Base-by-base conservation (phyloP, 768 basidiomycete species). In the Mycena epipterygia region DNA sequence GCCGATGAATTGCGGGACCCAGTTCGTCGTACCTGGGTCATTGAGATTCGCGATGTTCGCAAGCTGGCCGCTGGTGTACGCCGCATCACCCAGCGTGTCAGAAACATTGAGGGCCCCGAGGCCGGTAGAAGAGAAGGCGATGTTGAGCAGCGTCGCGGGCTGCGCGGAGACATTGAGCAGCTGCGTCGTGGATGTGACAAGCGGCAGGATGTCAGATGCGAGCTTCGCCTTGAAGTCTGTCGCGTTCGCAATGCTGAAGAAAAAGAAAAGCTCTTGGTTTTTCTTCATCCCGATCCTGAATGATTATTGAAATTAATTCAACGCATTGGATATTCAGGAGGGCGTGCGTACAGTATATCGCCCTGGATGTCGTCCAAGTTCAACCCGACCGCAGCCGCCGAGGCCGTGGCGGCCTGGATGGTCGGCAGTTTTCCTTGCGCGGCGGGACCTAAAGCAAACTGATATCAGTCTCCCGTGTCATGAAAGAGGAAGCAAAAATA, bases 241-340 rank as follows among this genome's bases (percentile, higher is more conserved):
- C 62, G 76, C 82, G 74, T 90, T 71, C 55, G 76, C 76, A 73
- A 90, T 85, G 57, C 84, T 76, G 83, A 89, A 89, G 79, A 90
- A 88, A 63, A 84, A 78, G 75, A 85, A 88, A 21, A 78, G 76
- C 70, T 89, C 84, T 11, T 82, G 83, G 78, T 85, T 87, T 83
- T 90, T 90, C 13, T 84, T 86, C 41, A 89, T 82, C 23, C 89
- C 89, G 46, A 82, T 81, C 73, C 88, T 89, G 17, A 17, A 25
- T 2, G 23, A 27, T 12, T 27, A 41, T 41, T 14, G 21, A 19
- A 44, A 44, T 56, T 37, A 58, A 41, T 58, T 25, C 23, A 41
- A 25, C 2, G 3, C 7, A 5, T 25, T 29, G 5, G 13, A 11
- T 17, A 5, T 14, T 11, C 6, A 44, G 42, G 21, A 44, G 42